Conservation (phyloP, 176 grass and related monocot genomes). For the Triticum urartu region DNA sequence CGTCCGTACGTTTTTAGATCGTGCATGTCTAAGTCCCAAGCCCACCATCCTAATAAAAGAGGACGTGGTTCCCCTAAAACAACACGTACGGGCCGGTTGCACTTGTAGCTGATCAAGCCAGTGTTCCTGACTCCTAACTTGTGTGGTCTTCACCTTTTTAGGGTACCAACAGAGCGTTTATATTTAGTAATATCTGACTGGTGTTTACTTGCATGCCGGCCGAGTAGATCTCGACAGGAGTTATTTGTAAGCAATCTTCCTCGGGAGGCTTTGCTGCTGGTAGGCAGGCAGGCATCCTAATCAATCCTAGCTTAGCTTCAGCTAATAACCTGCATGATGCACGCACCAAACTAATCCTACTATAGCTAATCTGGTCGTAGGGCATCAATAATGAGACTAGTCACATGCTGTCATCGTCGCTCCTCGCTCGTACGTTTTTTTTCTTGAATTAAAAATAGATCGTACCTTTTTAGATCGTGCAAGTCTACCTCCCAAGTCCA, state of each 20-base stretch:
- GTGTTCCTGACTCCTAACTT: background rate
- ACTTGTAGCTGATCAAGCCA: background rate
- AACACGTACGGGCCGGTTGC: background rate
- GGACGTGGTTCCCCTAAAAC: conserved; percentile 1
- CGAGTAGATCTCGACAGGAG: background rate
- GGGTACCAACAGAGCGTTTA: background rate
- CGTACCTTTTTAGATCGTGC: background rate
- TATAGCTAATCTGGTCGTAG: background rate
- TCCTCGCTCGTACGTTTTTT: too few relatives aligned
- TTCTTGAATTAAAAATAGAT: too few relatives aligned
- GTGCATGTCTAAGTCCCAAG: background rate
- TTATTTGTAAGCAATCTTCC: background rate
- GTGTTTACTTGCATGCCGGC: too few relatives aligned
- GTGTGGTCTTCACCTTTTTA: background rate
- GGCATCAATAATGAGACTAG: background rate
- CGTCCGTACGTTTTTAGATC: background rate
- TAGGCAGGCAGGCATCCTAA: background rate
- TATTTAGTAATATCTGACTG: background rate
- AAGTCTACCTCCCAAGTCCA: background rate
- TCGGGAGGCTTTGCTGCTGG: background rate
- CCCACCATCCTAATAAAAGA: background rate
- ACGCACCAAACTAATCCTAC: background rate
- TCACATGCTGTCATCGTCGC: background rate
- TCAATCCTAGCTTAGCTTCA: background rate
- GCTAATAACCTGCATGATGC: background rate